A percentile compares a stretch with the other conserved stretches of the same genome.
Conservation (phyloP, 108 stramenopile genomes). For the Cyclotella sp. region DNA sequence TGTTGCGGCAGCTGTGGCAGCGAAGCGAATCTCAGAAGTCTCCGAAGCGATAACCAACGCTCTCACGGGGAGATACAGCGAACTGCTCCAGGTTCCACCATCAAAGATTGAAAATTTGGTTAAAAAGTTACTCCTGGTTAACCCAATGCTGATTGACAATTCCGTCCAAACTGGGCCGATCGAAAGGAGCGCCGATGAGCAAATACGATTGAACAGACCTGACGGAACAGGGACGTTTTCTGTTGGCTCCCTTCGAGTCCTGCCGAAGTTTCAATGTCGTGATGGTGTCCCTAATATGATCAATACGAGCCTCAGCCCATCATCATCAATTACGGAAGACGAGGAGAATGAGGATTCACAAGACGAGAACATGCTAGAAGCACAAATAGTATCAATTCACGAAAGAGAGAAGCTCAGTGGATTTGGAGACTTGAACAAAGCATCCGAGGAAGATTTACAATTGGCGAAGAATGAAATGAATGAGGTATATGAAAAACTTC, state of each 20-base stretch:
- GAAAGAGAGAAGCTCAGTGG: constrained; percentile 14
- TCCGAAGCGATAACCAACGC: not conserved
- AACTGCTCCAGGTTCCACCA: constrained; percentile 20
- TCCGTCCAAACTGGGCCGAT: not conserved
- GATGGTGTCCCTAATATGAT: not conserved
- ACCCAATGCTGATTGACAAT: not conserved
- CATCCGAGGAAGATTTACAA: constrained; percentile 35
- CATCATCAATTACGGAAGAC: not conserved
- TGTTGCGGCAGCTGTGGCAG: not conserved
- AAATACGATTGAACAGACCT: not conserved
- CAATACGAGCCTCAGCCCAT: not conserved
- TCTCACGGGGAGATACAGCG: constrained; percentile 18
- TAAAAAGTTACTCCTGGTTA: constrained; percentile 1
- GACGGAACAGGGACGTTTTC: not conserved
- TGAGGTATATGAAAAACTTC: constrained; percentile 35
- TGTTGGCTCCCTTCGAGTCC: not conserved
- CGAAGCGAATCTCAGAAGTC: not conserved
- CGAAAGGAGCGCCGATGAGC: not conserved
- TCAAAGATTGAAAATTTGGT: constrained; percentile 16
- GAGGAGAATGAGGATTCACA: not conserved
- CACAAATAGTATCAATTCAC: not conserved
- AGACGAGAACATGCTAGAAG: not conserved
- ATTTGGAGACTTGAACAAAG: constrained; percentile 51
- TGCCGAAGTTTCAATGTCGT: not conserved
- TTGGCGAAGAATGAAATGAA: constrained; percentile 58